Conservation (phyloP, 108 stramenopile species). For the Nitzschia inconspicua region DNA sequence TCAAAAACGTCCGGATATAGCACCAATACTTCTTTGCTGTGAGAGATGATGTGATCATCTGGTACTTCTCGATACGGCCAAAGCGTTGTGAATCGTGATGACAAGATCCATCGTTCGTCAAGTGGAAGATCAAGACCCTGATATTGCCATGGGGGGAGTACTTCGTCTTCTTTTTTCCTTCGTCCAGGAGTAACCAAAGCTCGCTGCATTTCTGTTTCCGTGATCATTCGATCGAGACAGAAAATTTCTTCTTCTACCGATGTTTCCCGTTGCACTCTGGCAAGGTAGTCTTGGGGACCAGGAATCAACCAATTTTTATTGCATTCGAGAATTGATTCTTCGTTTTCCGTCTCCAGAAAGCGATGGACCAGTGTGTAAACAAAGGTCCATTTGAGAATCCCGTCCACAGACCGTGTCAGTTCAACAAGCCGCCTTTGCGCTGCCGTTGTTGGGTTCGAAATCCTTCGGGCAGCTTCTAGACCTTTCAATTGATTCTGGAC, state of each 20-base stretch:
- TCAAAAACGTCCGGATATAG: conserved; percentile 40
- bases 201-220: conserved; percentile 39
- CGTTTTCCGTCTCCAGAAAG: not conserved
- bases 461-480: conserved; percentile 20
- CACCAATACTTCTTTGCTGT: not conserved
- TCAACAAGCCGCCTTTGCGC: conserved; percentile 9
- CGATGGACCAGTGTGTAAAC: conserved; percentile 48
- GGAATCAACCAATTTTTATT: conserved; percentile 30
- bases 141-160: conserved; percentile 4
- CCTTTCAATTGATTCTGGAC: conserved; percentile 32
- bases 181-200: conserved; percentile 28
- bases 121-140: conserved; percentile 21
- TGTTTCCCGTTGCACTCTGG: conserved; percentile 8
- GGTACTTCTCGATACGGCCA: conserved; percentile 22
- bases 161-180: not conserved
- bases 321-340: conserved; percentile 16
- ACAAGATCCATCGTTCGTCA: conserved; percentile 19
- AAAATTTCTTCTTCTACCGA: conserved; percentile 46
- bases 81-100: conserved; percentile 28
- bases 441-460: not conserved
- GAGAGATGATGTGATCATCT: not conserved
- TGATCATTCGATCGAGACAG: conserved; percentile 29
- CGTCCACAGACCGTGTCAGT: conserved; percentile 27
- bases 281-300: conserved; percentile 57
- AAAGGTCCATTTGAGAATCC: conserved; percentile 73